phyloP scores from a whole-genome alignment of 179 eudicot genomes.

The Dionaea muscipula region DNA sequence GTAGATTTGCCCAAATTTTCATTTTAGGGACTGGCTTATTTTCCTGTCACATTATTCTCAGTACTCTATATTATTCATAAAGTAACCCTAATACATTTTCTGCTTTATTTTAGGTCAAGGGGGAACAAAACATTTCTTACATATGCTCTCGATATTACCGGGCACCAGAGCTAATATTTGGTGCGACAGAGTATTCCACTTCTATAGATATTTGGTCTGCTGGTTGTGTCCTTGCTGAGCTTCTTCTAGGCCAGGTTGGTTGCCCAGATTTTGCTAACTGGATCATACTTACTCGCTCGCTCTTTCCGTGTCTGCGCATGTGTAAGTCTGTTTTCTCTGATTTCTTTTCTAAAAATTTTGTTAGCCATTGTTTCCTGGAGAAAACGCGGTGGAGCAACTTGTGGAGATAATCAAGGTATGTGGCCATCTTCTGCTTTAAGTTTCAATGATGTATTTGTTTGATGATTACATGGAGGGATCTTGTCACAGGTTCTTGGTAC shows the following conservation, averaged over 20 bases:
- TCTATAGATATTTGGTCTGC: slow-evolving; percentile 96
- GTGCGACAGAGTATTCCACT: slow-evolving; percentile 77
- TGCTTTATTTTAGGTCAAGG: slow-evolving; percentile 62
- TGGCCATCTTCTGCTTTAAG: background rate
- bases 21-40: too few species aligned
- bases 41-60: too few species aligned
- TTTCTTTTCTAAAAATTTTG: background rate
- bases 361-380: slow-evolving; percentile 89
- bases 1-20: too few species aligned
- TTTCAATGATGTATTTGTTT: background rate
- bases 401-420: slow-evolving; percentile 86
- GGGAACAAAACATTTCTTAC: slow-evolving; percentile 80
- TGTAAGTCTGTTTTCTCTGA: background rate
- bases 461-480: background rate
- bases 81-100: too few species aligned
- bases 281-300: background rate
- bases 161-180: slow-evolving; percentile 81
- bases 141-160: slow-evolving; percentile 85
- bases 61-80: too few species aligned
- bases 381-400: slow-evolving; percentile 89
- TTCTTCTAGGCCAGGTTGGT: slow-evolving; percentile 63
- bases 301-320: slow-evolving; percentile 2
- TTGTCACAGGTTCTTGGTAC: slow-evolving; percentile 68
- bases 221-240: slow-evolving; percentile 88
- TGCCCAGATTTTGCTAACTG: background rate